Conservation (phyloP, 495 filamentous ascomycete genomes). For the Penicillium paradoxum region DNA sequence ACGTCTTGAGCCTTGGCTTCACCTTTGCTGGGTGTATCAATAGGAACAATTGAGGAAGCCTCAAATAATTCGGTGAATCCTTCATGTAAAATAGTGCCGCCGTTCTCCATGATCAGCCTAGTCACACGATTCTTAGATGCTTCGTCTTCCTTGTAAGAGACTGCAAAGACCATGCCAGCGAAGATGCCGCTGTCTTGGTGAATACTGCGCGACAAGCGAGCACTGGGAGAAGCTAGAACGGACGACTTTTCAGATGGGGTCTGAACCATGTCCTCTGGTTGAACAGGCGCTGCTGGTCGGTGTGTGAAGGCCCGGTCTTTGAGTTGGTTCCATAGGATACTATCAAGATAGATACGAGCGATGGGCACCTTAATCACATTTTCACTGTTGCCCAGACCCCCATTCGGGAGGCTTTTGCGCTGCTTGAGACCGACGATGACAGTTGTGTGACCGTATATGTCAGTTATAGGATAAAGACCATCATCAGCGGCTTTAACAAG, state of each 20-base stretch:
- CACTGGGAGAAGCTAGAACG: conserved; percentile 40
- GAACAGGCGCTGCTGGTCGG: conserved; percentile 16
- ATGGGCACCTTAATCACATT: conserved; percentile 43
- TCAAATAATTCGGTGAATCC: conserved; percentile 87
- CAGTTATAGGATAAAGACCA: conserved; percentile 35
- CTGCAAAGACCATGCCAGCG: conserved; percentile 72
- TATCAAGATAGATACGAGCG: conserved; percentile 45
- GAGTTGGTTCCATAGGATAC: conserved; percentile 45
- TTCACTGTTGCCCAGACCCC: conserved; percentile 25
- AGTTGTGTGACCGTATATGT: conserved; percentile 43
- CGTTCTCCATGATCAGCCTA: conserved; percentile 52
- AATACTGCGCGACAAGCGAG: conserved; percentile 36
- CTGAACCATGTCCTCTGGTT: conserved; percentile 24
- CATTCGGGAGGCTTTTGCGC: conserved; percentile 40
- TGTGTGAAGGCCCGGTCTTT: conserved; percentile 41
- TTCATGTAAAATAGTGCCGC: conserved; percentile 64
- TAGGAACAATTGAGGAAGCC: conserved; percentile 33
- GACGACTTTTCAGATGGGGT: conserved; percentile 41
- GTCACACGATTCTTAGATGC: conserved; percentile 48
- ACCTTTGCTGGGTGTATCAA: conserved; percentile 27
- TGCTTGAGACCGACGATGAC: conserved; percentile 43
- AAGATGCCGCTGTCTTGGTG: conserved; percentile 49
- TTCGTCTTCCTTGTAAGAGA: conserved; percentile 60
- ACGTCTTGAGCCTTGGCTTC: conserved; percentile 3
- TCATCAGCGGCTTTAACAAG: conserved; percentile 21